Conservation (phyloP, 345 rosid species). For the Euclidium syriacum region DNA sequence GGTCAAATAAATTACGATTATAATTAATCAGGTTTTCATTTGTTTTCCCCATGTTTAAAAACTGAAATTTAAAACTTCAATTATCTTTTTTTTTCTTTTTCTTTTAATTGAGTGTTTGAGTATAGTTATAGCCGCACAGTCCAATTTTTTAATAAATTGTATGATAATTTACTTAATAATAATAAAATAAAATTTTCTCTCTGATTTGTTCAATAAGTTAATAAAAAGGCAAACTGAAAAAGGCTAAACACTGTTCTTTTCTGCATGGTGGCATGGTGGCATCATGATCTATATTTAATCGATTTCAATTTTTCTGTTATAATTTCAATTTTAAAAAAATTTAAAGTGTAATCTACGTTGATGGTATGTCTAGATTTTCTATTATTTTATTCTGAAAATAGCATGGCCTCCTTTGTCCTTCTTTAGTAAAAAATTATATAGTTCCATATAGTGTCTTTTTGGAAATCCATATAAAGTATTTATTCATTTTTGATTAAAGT, state of each 20-base stretch:
- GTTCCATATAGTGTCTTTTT: no score
- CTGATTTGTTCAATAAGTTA: neutral
- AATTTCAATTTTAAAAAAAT: neutral
- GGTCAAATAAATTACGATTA: neutral
- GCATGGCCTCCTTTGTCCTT: neutral
- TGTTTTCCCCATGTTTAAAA: no score
- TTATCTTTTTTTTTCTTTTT: neutral
- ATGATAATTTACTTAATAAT: no score
- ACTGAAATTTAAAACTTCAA: neutral
- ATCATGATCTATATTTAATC: constrained; percentile 13
- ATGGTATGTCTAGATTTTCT: constrained; percentile 14
- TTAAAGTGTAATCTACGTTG: constrained; percentile 13
- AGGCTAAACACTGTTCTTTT: constrained; percentile 9
- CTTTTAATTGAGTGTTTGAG: neutral
- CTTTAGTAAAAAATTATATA: neutral
- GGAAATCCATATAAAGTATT: no score
- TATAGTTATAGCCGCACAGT: no score
- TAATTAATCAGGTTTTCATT: no score
- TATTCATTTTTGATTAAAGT: no score
- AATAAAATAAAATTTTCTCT: no score
- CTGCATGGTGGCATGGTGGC: constrained; percentile 18
- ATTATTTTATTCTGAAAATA: neutral
- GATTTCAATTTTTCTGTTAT: neutral
- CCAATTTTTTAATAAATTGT: no score
- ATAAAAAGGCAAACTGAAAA: constrained; percentile 6